Conservation (phyloP, 495 filamentous ascomycete genomes). For the Pseudoneurospora amorphoporcata region DNA sequence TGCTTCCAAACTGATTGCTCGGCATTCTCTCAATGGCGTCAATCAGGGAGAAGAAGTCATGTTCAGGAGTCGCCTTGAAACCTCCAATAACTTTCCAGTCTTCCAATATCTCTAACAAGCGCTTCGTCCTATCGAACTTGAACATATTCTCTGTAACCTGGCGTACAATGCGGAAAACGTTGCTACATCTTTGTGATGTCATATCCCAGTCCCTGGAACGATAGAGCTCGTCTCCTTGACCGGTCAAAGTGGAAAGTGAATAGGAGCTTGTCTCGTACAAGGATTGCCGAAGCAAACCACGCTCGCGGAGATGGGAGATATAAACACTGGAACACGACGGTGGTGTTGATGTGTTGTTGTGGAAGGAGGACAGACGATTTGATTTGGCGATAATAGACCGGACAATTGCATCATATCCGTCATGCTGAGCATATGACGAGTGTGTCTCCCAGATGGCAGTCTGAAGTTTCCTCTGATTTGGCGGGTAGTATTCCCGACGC, state of each 20-base stretch:
- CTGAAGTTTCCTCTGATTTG: neutral
- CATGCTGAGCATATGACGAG: constrained; percentile 1
- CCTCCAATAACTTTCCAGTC: neutral
- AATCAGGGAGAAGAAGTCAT: neutral
- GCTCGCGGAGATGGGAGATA: neutral
- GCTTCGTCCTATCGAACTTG: neutral
- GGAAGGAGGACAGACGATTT: neutral
- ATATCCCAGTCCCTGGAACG: neutral
- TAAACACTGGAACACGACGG: neutral
- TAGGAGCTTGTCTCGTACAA: neutral
- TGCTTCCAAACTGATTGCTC: neutral
- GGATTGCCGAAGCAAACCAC: neutral
- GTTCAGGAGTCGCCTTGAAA: neutral
- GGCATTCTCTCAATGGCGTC: neutral
- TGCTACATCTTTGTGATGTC: neutral
- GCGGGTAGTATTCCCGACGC: constrained; percentile 1
- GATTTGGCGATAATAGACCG: neutral
- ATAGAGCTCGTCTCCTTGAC: neutral
- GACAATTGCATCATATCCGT: neutral
- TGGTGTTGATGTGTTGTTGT: neutral
- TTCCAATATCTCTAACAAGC: neutral
- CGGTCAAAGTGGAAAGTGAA: neutral
- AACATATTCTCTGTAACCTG: neutral
- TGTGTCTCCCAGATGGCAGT: neutral
- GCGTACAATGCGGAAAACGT: neutral